A percentile compares a stretch with the other conserved stretches of the same genome.
These are phyloP conservation scores for Penicillium decumbens DNA, from an alignment of 2,329 filamentous ascomycete genomes.

Conservation along the genomic window DNA sequence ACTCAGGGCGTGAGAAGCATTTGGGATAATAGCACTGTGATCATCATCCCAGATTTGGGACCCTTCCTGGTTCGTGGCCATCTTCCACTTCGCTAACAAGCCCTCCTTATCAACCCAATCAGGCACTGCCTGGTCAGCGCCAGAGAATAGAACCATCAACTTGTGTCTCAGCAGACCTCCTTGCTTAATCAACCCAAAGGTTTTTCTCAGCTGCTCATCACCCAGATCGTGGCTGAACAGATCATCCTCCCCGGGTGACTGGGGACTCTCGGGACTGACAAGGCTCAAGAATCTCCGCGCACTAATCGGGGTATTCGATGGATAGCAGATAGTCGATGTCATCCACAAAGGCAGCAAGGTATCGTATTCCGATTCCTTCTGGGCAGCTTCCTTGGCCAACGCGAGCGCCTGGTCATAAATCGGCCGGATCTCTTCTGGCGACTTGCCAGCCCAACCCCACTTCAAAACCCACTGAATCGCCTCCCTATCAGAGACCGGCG, in stretches of 20 bases:
- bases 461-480: conserved; percentile 44
- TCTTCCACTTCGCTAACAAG: conserved; percentile 41
- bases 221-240: conserved; percentile 74
- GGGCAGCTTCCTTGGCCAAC: conserved; percentile 28
- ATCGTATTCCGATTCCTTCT: conserved; percentile 22
- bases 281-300: conserved; percentile 57
- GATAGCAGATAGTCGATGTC: conserved; percentile 30
- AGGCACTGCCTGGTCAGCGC: conserved; percentile 45
- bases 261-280: conserved; percentile 49
- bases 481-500: conserved; percentile 73
- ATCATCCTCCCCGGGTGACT: conserved; percentile 68
- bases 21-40: conserved; percentile 45
- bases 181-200: conserved; percentile 55
- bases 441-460: conserved; percentile 25
- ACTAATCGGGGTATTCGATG: conserved; percentile 45
- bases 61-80: conserved; percentile 33
- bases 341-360: conserved; percentile 33
- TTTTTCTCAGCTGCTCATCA: conserved; percentile 52
- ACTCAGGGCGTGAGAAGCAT: conserved; percentile 35
- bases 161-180: conserved; percentile 38
- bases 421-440: conserved; percentile 20
- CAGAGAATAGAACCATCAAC: conserved; percentile 47
- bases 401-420: conserved; percentile 32
- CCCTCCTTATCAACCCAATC: conserved; percentile 45
- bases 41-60: conserved; percentile 45